Percentiles rank a stretch among this genome's conserved stretches.
Conservation (phyloP, 352 stramenopile genomes). For the Pythium vanterpoolii region DNA sequence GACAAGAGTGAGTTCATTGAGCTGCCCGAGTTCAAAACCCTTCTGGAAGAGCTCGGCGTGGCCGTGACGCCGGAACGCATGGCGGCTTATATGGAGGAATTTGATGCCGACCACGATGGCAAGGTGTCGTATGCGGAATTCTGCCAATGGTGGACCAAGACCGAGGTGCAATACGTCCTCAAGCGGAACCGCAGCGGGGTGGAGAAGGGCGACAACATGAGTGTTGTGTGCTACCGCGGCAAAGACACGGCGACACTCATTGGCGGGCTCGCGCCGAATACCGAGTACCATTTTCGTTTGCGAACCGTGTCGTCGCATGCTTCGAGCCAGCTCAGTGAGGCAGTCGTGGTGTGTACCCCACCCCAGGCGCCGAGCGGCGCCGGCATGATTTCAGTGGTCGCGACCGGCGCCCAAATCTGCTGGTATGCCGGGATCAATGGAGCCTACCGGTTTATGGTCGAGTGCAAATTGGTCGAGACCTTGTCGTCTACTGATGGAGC, state of each 20-base stretch:
- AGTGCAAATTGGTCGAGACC: constrained; percentile 72
- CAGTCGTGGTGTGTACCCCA: constrained; percentile 67
- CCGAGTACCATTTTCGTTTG: constrained; percentile 80
- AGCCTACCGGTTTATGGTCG: constrained; percentile 66
- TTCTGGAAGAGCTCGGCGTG: constrained; percentile 86
- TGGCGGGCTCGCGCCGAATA: constrained; percentile 79
- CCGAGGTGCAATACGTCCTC: constrained; percentile 80
- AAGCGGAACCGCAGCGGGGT: constrained; percentile 53
- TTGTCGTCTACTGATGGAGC: constrained; percentile 24
- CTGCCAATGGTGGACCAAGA: constrained; percentile 81
- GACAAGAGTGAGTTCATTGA: constrained; percentile 76
- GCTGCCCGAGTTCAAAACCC: constrained; percentile 79
- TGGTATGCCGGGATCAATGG: constrained; percentile 81
- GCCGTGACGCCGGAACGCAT: constrained; percentile 75
- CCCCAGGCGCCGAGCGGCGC: constrained; percentile 52
- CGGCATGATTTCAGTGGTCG: constrained; percentile 50
- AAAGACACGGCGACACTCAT: constrained; percentile 39
- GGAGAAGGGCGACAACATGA: constrained; percentile 37
- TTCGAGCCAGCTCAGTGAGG: constrained; percentile 71
- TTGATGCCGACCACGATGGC: constrained; percentile 79
- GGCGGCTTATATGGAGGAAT: constrained; percentile 75
- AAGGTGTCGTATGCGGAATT: constrained; percentile 89
- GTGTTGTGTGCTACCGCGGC: constrained; percentile 73
- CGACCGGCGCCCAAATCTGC: constrained; percentile 55
- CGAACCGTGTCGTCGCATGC: constrained; percentile 72